phyloP scores from a whole-genome alignment of 768 basidiomycete genomes.

The Suillus americanus region DNA sequence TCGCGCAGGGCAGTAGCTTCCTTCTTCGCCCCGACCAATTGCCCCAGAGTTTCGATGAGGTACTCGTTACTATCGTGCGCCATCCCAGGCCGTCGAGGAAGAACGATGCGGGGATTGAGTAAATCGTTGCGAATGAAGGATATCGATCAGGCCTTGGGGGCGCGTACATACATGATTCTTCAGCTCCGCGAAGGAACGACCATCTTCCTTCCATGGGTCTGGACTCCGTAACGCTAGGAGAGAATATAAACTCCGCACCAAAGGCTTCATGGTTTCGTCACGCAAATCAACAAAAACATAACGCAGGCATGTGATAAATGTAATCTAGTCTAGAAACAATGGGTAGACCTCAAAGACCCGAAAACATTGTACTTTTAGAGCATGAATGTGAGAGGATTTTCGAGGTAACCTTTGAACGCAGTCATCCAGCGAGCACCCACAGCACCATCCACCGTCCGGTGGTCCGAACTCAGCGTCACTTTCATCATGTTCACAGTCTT shows the following conservation, averaged over 20 bases:
- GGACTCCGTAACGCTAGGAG: background rate
- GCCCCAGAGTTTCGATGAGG: background rate
- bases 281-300: background rate
- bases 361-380: constrained; percentile 47
- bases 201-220: background rate
- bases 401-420: constrained; percentile 94
- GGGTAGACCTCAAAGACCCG: background rate
- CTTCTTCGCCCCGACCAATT: background rate
- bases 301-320: background rate
- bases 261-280: background rate
- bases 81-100: background rate
- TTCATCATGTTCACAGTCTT: constrained; percentile 93
- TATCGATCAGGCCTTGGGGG: background rate
- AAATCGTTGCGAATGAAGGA: background rate
- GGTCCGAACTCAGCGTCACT: constrained; percentile 92
- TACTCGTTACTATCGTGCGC: background rate
- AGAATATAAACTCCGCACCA: background rate
- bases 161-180: background rate
- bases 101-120: background rate
- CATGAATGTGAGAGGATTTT: constrained; percentile 97
- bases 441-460: constrained; percentile 95
- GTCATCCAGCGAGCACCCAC: constrained; percentile 90
- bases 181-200: background rate
- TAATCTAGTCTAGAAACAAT: constrained; percentile 4
- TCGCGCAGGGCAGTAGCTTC: background rate